Conservation (phyloP, 345 rosid genomes). For the Excoecaria cochinchinensis region DNA sequence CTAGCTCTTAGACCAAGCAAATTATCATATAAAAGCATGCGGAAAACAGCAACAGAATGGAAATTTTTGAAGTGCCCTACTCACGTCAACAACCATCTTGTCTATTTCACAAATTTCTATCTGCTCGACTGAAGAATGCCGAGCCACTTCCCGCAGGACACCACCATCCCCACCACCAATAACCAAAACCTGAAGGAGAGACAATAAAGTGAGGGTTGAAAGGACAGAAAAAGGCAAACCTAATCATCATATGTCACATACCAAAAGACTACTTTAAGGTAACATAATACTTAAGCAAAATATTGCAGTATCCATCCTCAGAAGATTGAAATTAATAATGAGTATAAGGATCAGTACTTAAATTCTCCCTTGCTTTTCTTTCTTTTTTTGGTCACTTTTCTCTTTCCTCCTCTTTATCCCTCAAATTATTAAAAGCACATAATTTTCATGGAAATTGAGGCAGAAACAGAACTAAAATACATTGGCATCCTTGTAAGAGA, state of each 20-base stretch:
- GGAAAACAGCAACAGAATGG: neutral
- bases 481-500: neutral
- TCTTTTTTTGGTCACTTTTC: neutral
- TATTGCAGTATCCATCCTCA: neutral
- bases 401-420: neutral
- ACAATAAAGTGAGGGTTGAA: neutral
- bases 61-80: slow-evolving; percentile 24
- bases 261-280: neutral
- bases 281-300: neutral
- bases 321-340: neutral
- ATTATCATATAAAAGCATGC: neutral
- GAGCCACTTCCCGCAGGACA: slow-evolving; percentile 83
- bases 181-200: slow-evolving; percentile 63
- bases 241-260: neutral
- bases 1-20: neutral
- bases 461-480: neutral
- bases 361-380: neutral
- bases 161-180: slow-evolving; percentile 99
- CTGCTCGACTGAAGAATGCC: slow-evolving; percentile 76
- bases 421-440: neutral
- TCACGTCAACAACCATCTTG: slow-evolving; percentile 94
- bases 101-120: slow-evolving; percentile 97
- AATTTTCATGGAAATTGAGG: neutral
- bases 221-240: neutral
- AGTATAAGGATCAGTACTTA: neutral